Evolutionary conservation across 2,329 filamentous ascomycete species (phyloP).

Genomic region (Ustilaginoidea virens): DNA sequence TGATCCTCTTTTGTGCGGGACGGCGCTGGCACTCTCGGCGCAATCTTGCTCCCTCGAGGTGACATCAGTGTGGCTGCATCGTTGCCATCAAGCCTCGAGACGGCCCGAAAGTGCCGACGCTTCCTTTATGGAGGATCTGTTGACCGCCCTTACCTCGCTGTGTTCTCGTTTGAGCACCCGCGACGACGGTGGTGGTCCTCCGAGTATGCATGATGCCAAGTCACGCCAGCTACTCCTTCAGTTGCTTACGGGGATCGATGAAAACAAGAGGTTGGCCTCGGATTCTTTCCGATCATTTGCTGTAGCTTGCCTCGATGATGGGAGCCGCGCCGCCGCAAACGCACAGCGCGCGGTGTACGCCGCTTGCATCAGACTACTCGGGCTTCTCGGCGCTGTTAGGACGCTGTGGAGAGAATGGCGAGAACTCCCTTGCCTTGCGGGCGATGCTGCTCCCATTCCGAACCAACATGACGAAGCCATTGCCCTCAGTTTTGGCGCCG

Average conservation of each 20-base stretch:
- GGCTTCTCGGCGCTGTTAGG: constrained; percentile 15
- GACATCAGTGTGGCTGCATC: constrained; percentile 11
- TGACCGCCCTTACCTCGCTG: constrained; percentile 9
- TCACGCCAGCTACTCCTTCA: constrained; percentile 13
- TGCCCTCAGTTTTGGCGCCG: constrained; percentile 3
- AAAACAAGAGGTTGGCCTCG: constrained; percentile 8
- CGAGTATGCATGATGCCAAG: not conserved
- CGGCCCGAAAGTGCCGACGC: constrained; percentile 4
- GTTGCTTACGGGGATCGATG: constrained; percentile 14
- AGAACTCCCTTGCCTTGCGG: constrained; percentile 2
- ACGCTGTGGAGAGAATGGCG: constrained; percentile 17
- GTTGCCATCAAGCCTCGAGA: constrained; percentile 7
- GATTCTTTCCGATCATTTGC: constrained; percentile 13
- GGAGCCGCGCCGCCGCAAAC: not conserved
- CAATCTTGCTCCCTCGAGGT: constrained; percentile 10
- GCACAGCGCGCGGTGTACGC: constrained; percentile 9
- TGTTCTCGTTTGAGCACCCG: not conserved
- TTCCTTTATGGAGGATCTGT: constrained; percentile 9
- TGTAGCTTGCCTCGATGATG: constrained; percentile 5
- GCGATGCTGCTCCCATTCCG: not conserved
- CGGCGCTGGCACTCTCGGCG: constrained; percentile 17
- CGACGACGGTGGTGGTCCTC: not conserved
- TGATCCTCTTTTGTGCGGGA: constrained; percentile 13
- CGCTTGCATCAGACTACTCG: constrained; percentile 14
- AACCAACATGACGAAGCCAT: constrained; percentile 2